Percentiles rank a stretch among this genome's conserved stretches.
Conservation (phyloP, 257 asterid genomes). For the Jaltomata sinuosa region DNA sequence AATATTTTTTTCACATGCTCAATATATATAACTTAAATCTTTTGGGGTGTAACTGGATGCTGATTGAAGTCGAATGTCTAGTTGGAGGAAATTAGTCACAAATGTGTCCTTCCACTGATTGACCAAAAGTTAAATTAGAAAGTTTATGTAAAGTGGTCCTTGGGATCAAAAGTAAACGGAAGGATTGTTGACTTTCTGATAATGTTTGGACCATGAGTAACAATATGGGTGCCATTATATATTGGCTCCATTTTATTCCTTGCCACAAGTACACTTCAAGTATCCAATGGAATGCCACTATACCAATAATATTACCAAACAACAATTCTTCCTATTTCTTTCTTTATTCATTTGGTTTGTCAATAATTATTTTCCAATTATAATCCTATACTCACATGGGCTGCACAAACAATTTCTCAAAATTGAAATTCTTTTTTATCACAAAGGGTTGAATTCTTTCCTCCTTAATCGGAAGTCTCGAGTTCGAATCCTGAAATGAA, state of each 20-base stretch:
- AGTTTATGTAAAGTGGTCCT: background rate
- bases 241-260: background rate
- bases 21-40: background rate
- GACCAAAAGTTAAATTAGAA: background rate
- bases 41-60: background rate
- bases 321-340: background rate
- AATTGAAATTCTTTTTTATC: background rate
- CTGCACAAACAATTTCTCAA: background rate
- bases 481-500: background rate
- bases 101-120: background rate
- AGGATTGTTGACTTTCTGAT: background rate
- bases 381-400: slow-evolving; percentile 9
- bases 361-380: background rate
- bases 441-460: too few species aligned
- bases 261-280: slow-evolving; percentile 4
- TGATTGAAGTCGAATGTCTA: background rate
- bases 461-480: background rate
- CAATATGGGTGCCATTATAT: slow-evolving; percentile 1
- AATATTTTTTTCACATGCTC: too few species aligned
- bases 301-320: background rate
- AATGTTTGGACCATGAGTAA: background rate
- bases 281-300: background rate
- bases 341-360: background rate
- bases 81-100: background rate
- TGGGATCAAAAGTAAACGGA: background rate